These are phyloP conservation scores for Pseudotsuga menziesii DNA, from an alignment of 75 land plant genomes.

Conservation along the genomic window DNA sequence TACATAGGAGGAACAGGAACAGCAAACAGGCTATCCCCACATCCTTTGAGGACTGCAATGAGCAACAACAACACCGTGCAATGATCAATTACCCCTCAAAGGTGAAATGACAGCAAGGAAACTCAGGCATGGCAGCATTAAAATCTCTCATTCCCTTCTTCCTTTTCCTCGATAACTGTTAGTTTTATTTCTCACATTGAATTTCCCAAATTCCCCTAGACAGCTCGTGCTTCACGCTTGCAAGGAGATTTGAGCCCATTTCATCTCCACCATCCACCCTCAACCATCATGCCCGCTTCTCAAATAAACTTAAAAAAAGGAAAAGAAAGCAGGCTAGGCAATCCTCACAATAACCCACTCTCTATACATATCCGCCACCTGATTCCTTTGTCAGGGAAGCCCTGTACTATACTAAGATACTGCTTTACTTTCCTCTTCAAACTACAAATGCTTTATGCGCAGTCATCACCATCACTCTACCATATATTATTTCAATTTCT, in stretches of 20 bases:
- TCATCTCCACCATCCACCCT: not conserved
- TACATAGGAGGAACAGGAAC: not conserved
- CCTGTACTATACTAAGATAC: not conserved
- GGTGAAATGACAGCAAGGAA: too few relatives aligned
- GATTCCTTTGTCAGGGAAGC: not conserved
- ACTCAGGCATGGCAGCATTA: not conserved
- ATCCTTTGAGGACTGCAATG: too few relatives aligned
- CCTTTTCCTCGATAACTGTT: slow-evolving; percentile 9
- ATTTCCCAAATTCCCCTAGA: slow-evolving; percentile 11
- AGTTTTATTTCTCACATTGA: not conserved
- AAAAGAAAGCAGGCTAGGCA: not conserved
- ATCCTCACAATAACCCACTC: not conserved
- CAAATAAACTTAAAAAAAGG: not conserved
- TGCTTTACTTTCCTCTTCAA: not conserved
- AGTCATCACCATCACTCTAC: not conserved
- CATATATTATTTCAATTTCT: not conserved
- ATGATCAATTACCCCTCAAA: too few relatives aligned
- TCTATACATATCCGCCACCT: not conserved
- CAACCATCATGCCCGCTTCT: slow-evolving; percentile 6
- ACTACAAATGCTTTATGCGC: not conserved
- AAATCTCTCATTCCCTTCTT: not conserved
- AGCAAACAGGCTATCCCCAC: too few relatives aligned
- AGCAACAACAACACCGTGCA: too few relatives aligned
- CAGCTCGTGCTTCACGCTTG: slow-evolving; percentile 13
- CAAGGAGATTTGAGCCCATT: slow-evolving; percentile 5